Conservation (phyloP, 169 alveolate genomes). For the Plasmodium vinckei region DNA sequence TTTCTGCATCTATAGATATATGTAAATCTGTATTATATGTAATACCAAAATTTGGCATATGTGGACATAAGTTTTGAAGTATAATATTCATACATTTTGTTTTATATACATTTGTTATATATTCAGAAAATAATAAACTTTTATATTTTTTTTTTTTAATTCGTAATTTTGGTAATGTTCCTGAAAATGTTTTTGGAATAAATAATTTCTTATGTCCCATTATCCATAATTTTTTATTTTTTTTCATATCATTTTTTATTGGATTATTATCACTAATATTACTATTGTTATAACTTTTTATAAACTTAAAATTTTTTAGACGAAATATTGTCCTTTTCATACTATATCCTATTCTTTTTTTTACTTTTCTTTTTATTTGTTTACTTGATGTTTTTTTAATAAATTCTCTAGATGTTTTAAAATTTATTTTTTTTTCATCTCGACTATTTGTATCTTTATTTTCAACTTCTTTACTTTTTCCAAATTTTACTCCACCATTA, state of each 20-base stretch:
- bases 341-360: constrained; percentile 27
- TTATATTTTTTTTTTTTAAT: constrained; percentile 30
- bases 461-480: neutral
- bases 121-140: constrained; percentile 48
- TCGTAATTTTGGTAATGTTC: constrained; percentile 68
- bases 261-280: neutral
- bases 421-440: neutral
- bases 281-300: neutral
- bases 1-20: constrained; percentile 86
- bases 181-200: constrained; percentile 45
- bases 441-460: neutral
- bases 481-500: neutral
- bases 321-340: constrained; percentile 27
- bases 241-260: constrained; percentile 14
- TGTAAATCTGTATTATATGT: constrained; percentile 83
- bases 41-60: constrained; percentile 87
- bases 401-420: constrained; percentile 2
- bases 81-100: constrained; percentile 80
- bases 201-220: constrained; percentile 18
- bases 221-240: constrained; percentile 6
- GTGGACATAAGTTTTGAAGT: constrained; percentile 82
- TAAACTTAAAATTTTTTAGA: constrained; percentile 13
- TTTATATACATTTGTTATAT: constrained; percentile 67
- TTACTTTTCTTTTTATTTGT: constrained; percentile 23
- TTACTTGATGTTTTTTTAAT: neutral